These are phyloP conservation scores for Sporothrix variecibatus DNA, from an alignment of 2,329 filamentous ascomycete genomes.

Conservation along the genomic window DNA sequence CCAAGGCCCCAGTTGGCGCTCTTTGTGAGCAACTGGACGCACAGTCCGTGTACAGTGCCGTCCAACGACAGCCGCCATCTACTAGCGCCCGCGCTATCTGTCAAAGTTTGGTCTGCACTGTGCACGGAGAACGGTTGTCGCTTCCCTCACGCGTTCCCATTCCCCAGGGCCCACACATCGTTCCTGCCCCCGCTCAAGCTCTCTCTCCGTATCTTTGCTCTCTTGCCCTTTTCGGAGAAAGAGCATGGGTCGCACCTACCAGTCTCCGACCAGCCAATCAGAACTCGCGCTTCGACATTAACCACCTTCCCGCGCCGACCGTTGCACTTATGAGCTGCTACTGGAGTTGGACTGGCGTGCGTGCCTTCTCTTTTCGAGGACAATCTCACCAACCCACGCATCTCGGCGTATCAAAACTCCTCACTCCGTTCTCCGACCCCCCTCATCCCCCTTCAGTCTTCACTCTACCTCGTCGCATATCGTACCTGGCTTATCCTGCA, in stretches of 20 bases:
- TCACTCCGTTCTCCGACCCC: neutral
- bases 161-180: neutral
- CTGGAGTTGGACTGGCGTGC: too few species aligned
- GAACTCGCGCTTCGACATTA: slow-evolving; percentile 15
- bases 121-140: neutral
- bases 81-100: neutral
- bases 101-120: neutral
- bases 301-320: neutral
- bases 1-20: neutral
- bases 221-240: neutral
- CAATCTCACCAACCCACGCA: slow-evolving; percentile 20
- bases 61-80: neutral
- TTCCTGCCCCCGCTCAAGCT: slow-evolving; percentile 1
- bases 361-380: neutral
- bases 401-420: slow-evolving; percentile 19
- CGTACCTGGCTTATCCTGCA: neutral
- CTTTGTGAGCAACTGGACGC: neutral
- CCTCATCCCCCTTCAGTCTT: neutral
- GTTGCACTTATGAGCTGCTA: neutral
- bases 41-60: slow-evolving; percentile 15
- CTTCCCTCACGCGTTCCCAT: neutral
- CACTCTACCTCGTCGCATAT: neutral
- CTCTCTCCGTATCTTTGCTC: neutral
- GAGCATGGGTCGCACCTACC: neutral
- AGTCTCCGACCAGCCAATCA: slow-evolving; percentile 14